phyloP scores from a whole-genome alignment of 768 basidiomycete genomes.

The Lactarius trivialis region DNA sequence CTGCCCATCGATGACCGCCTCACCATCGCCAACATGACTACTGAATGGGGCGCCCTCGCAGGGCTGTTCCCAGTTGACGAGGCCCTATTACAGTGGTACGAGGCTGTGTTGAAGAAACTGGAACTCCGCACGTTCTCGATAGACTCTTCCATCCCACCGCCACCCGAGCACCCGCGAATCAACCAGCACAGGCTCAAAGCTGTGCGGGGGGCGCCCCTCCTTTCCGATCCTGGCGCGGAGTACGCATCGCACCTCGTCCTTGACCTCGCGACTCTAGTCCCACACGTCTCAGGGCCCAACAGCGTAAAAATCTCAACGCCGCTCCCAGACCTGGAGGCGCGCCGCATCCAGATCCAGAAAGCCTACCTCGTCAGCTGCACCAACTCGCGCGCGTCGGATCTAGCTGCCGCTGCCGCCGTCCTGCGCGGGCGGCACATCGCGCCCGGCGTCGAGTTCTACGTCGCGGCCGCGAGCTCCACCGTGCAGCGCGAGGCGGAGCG shows the following conservation, averaged over 20 bases:
- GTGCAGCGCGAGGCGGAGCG: constrained; percentile 89
- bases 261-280: constrained; percentile 89
- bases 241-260: constrained; percentile 88
- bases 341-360: constrained; percentile 81
- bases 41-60: constrained; percentile 97
- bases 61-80: constrained; percentile 93
- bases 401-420: constrained; percentile 88
- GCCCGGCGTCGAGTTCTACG: constrained; percentile 91
- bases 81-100: constrained; percentile 82
- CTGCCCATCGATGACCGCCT: constrained; percentile 87
- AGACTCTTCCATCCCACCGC: constrained; percentile 52
- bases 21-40: constrained; percentile 99
- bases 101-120: constrained; percentile 58
- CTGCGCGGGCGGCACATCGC: constrained; percentile 76
- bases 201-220: constrained; percentile 46
- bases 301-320: constrained; percentile 96
- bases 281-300: constrained; percentile 96
- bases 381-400: constrained; percentile 93
- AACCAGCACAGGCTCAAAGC: constrained; percentile 64
- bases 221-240: constrained; percentile 68
- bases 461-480: constrained; percentile 88
- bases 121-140: constrained; percentile 69
- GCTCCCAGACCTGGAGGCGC: constrained; percentile 70
- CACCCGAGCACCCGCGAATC: constrained; percentile 80
- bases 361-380: constrained; percentile 98